These are phyloP conservation scores for Mrakia gelida DNA, from an alignment of 768 basidiomycete species.

Conservation along the genomic window DNA sequence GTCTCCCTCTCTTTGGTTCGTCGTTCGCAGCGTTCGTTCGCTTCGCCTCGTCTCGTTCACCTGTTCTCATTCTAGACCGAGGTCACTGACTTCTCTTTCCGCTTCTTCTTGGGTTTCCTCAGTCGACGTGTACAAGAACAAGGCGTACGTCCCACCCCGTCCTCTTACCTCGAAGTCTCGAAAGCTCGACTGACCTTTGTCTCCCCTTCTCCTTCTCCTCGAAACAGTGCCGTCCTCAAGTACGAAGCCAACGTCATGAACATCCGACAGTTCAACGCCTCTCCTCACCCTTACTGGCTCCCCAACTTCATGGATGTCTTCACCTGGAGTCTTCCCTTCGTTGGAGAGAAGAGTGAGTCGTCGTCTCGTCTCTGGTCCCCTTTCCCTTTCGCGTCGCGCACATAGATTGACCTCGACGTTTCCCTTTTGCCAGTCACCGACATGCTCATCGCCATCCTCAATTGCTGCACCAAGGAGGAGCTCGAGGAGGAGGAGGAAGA, in stretches of 20 bases:
- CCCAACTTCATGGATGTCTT: slow-evolving; percentile 99
- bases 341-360: slow-evolving; percentile 87
- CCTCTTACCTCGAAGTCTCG: not conserved
- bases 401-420: not conserved
- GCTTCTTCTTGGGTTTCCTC: not conserved
- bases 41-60: not conserved
- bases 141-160: slow-evolving; percentile 52
- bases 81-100: not conserved
- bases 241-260: slow-evolving; percentile 82
- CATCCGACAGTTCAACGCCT: slow-evolving; percentile 34
- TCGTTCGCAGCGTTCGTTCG: slow-evolving; percentile 13
- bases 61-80: slow-evolving; percentile 57
- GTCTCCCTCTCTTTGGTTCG: not conserved
- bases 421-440: slow-evolving; percentile 68
- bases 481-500: slow-evolving; percentile 77
- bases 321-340: slow-evolving; percentile 97
- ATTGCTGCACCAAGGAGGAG: slow-evolving; percentile 94
- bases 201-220: not conserved
- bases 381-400: not conserved
- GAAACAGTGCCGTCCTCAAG: slow-evolving; percentile 72
- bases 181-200: not conserved
- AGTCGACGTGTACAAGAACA: slow-evolving; percentile 96
- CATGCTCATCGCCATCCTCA: slow-evolving; percentile 94
- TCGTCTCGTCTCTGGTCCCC: not conserved
- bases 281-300: slow-evolving; percentile 45